Conservation (phyloP, 116 monocot genomes). For the Posidonia oceanica region DNA sequence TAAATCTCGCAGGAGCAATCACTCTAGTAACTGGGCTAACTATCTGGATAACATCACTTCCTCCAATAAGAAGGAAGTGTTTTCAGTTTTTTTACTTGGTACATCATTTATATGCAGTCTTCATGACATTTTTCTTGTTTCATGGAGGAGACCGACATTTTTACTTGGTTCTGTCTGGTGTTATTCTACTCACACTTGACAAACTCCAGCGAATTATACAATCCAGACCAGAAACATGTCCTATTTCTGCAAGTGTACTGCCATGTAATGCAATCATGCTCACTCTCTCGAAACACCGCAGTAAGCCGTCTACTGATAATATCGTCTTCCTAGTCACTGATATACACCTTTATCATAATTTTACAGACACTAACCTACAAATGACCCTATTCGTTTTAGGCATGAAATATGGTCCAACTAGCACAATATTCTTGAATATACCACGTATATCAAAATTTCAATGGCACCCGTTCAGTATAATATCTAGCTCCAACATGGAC, state of each 20-base stretch:
- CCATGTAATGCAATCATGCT: conserved; percentile 71
- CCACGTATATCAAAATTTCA: conserved; percentile 62
- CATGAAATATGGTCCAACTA: conserved; percentile 52
- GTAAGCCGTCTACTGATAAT: conserved; percentile 15
- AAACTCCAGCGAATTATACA: conserved; percentile 48
- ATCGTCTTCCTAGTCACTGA: not conserved
- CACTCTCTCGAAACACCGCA: conserved; percentile 44
- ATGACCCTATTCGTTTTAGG: conserved; percentile 21
- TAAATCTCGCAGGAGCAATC: conserved; percentile 59
- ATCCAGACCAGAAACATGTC: conserved; percentile 23
- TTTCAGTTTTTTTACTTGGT: conserved; percentile 58
- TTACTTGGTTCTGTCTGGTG: conserved; percentile 52
- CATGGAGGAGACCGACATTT: conserved; percentile 74
- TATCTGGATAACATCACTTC: conserved; percentile 78
- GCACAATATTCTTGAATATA: conserved; percentile 63
- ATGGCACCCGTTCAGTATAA: conserved; percentile 88
- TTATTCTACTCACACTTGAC: conserved; percentile 66
- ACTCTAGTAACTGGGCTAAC: conserved; percentile 24
- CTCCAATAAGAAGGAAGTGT: conserved; percentile 46
- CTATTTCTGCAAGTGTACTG: conserved; percentile 49
- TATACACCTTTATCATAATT: too few species aligned
- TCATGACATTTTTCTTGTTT: conserved; percentile 66
- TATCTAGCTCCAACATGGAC: conserved; percentile 35
- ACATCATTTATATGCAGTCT: conserved; percentile 61
- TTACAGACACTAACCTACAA: not conserved